A percentile compares a stretch with the other conserved stretches of the same genome.
Conservation (phyloP, 2,329 filamentous ascomycete genomes). For the Aspergillus aculeatus region DNA sequence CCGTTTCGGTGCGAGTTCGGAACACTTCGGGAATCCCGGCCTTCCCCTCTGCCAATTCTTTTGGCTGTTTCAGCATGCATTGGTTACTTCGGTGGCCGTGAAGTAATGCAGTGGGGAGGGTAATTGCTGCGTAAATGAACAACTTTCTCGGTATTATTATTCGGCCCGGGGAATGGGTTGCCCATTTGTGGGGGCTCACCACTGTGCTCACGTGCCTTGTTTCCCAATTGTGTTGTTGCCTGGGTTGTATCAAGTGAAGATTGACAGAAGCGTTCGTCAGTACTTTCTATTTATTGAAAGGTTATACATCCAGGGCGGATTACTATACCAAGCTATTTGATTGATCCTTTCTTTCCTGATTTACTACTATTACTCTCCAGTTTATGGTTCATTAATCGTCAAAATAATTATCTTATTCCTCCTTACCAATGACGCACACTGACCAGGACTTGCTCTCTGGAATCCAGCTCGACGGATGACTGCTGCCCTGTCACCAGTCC, state of each 20-base stretch:
- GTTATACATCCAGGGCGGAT: too few relatives aligned
- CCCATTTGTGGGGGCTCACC: too few relatives aligned
- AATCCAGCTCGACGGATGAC: constrained; percentile 30
- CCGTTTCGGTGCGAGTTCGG: not conserved
- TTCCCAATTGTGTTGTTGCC: too few relatives aligned
- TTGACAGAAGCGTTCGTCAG: not conserved
- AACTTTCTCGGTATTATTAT: too few relatives aligned
- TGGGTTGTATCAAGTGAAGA: too few relatives aligned
- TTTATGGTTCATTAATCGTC: constrained; percentile 1
- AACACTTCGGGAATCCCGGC: not conserved
- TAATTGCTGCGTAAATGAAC: too few relatives aligned
- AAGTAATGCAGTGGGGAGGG: not conserved
- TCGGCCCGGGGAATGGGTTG: too few relatives aligned
- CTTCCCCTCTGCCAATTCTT: not conserved
- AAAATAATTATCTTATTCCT: not conserved
- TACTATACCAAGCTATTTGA: too few relatives aligned
- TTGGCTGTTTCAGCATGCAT: not conserved
- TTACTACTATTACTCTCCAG: not conserved
- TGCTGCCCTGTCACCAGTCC: constrained; percentile 60
- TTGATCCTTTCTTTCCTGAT: not conserved
- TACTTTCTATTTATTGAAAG: not conserved
- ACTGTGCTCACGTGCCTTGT: too few relatives aligned
- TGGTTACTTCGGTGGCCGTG: not conserved
- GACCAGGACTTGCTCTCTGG: constrained; percentile 50
- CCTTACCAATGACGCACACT: constrained; percentile 67